Percentiles rank a stretch among this genome's conserved stretches.
These are phyloP conservation scores for Cyclotella distinguenda DNA, from an alignment of 108 stramenopile genomes.

Conservation along the genomic window DNA sequence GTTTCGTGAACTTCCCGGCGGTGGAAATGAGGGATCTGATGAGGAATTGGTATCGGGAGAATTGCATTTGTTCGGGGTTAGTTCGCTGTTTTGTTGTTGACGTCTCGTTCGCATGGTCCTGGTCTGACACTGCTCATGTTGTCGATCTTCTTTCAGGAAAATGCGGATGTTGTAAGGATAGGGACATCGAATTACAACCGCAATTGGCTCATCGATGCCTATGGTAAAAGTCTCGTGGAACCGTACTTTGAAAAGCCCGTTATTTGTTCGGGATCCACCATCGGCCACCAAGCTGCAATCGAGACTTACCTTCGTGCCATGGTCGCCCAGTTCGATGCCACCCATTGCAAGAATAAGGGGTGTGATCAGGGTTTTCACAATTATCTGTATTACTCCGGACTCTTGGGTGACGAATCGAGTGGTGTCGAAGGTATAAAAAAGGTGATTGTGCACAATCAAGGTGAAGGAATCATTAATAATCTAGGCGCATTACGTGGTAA, in stretches of 20 bases:
- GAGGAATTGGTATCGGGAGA: constrained; percentile 48
- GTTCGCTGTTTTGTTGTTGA: not conserved
- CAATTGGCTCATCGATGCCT: constrained; percentile 59
- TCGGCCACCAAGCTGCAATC: constrained; percentile 80
- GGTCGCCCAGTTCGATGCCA: constrained; percentile 79
- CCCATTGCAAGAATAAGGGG: constrained; percentile 66
- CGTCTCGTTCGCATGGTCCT: not conserved
- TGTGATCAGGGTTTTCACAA: constrained; percentile 90
- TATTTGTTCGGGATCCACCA: constrained; percentile 78
- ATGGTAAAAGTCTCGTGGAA: constrained; percentile 49
- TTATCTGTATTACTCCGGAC: constrained; percentile 70
- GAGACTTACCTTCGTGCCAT: constrained; percentile 81
- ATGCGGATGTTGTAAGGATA: constrained; percentile 67
- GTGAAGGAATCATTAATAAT: constrained; percentile 82
- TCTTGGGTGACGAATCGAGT: constrained; percentile 28
- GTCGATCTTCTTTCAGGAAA: constrained; percentile 56
- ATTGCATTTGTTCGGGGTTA: constrained; percentile 70
- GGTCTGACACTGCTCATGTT: not conserved
- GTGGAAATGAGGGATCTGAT: not conserved
- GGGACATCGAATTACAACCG: constrained; percentile 67
- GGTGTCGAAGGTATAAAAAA: constrained; percentile 46
- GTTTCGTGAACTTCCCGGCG: constrained; percentile 38
- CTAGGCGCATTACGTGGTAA: constrained; percentile 70
- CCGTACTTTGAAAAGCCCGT: constrained; percentile 64
- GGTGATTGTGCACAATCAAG: constrained; percentile 77